Conservation (phyloP, 495 filamentous ascomycete species). For the Daldinia bambusicola region DNA sequence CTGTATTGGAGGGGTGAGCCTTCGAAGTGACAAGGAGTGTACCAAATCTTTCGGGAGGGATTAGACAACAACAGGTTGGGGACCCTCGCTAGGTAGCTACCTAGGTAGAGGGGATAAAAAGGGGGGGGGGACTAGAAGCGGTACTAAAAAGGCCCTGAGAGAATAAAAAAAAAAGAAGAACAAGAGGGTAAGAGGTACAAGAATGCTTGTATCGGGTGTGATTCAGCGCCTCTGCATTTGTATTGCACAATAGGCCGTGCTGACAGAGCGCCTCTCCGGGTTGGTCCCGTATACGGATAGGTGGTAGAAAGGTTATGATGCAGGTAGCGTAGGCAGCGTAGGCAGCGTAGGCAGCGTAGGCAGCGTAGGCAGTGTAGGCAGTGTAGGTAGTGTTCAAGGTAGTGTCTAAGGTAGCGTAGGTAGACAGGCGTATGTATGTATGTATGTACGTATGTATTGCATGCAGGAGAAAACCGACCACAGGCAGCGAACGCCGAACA, state of each 20-base stretch:
- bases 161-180: conserved; percentile 7
- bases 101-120: conserved; percentile 35
- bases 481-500: conserved; percentile 13
- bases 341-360: not conserved
- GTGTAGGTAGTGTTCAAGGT: no score
- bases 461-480: conserved; percentile 45
- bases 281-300: conserved; percentile 16
- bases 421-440: no score
- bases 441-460: conserved; percentile 31
- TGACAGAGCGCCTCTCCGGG: conserved; percentile 28
- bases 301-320: conserved; percentile 29
- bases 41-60: conserved; percentile 35
- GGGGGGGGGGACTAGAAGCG: conserved; percentile 24
- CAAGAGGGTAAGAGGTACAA: conserved; percentile 29
- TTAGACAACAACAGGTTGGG: conserved; percentile 28
- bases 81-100: conserved; percentile 39
- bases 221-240: conserved; percentile 42
- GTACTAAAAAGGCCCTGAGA: conserved; percentile 33
- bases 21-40: conserved; percentile 45
- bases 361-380: not conserved
- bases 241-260: conserved; percentile 36
- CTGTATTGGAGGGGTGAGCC: conserved; percentile 46
- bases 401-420: not conserved
- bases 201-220: conserved; percentile 43
- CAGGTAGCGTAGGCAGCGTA: no score